Evolutionary conservation across 345 rosid species (phyloP).

Genomic region (Salix brachista): DNA sequence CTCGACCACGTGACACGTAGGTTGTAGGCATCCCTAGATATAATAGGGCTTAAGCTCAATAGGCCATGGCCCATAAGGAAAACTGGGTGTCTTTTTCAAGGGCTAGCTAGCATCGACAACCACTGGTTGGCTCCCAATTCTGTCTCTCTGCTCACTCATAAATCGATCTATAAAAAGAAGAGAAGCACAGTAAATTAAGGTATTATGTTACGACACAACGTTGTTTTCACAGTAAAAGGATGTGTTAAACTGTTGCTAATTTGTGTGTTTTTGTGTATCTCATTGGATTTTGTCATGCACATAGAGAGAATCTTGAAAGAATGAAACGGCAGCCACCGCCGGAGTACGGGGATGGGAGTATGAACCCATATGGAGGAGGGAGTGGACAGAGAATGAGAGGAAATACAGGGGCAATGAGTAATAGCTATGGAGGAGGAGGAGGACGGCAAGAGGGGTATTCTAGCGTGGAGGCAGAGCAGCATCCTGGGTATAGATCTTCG

Average conservation of each 20-base stretch:
- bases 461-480: not conserved
- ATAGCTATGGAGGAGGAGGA: not conserved
- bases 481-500: not conserved
- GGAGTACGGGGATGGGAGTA: not conserved
- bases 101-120: not conserved
- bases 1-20: not conserved
- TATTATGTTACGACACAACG: not conserved
- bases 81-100: not conserved
- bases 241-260: not conserved
- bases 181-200: not conserved
- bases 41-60: not conserved
- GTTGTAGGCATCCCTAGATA: not conserved
- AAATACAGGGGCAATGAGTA: not conserved
- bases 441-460: not conserved
- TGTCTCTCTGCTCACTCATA: not conserved
- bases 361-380: not conserved
- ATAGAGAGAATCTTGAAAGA: not conserved
- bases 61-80: not conserved
- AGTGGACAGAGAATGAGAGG: not conserved
- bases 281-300: not conserved
- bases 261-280: not conserved
- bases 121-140: not conserved
- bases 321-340: constrained; percentile 6
- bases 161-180: not conserved
- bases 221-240: not conserved